Evolutionary conservation across 2,329 filamentous ascomycete species (phyloP).

Genomic region (Cytospora mali): DNA sequence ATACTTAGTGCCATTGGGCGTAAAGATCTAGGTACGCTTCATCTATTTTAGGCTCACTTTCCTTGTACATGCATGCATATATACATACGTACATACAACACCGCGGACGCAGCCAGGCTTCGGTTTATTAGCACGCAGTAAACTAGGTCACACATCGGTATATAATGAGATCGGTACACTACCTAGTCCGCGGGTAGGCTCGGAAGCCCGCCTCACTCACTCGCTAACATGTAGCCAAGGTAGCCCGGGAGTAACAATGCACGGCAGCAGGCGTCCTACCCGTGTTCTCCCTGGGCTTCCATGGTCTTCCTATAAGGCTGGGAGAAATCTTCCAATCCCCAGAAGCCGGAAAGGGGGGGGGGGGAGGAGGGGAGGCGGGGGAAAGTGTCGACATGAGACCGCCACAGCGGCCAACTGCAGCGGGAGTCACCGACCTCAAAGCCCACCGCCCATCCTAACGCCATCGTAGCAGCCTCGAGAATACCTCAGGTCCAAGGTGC

Average conservation of each 20-base stretch:
- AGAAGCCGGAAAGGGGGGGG: neutral
- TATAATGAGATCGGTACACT: neutral
- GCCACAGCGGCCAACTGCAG: slow-evolving; percentile 25
- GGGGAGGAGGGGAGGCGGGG: neutral
- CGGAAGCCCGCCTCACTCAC: neutral
- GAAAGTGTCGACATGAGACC: slow-evolving; percentile 15
- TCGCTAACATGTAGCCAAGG: neutral
- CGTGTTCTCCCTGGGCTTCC: neutral
- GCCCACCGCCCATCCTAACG: neutral
- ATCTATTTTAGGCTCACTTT: neutral
- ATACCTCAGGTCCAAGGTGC: too few species aligned
- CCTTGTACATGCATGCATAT: neutral
- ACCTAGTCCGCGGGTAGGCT: neutral
- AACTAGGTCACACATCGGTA: too few species aligned
- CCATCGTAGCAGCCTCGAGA: neutral
- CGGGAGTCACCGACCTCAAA: neutral
- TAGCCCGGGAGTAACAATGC: neutral
- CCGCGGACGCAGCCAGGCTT: neutral
- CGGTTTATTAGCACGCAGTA: neutral
- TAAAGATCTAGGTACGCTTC: neutral
- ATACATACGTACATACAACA: neutral
- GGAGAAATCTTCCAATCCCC: neutral
- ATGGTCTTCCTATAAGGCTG: slow-evolving; percentile 1
- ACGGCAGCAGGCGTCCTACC: neutral
- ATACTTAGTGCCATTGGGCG: too few species aligned